Evolutionary conservation across 108 stramenopile species (phyloP).

Genomic region (Cylindrotheca fusiformis): DNA sequence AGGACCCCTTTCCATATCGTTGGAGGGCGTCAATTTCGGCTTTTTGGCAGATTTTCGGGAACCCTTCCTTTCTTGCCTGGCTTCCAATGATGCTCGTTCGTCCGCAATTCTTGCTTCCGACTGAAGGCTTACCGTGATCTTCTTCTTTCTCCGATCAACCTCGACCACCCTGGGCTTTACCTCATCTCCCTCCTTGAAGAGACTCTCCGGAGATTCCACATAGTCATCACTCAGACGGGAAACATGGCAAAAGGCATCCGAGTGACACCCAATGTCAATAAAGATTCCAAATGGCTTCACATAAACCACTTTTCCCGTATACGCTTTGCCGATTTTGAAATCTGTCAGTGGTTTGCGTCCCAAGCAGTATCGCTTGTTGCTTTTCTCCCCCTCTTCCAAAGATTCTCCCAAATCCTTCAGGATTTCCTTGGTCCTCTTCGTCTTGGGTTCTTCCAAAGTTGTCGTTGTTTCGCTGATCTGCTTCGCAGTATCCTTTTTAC

Average conservation of each 20-base stretch:
- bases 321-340: conserved; percentile 55
- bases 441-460: conserved; percentile 17
- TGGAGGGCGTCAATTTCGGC: not conserved
- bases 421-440: conserved; percentile 7
- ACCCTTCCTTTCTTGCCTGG: conserved; percentile 27
- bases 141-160: conserved; percentile 71
- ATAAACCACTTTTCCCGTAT: conserved; percentile 74
- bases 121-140: conserved; percentile 77
- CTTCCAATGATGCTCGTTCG: conserved; percentile 42
- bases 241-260: conserved; percentile 86
- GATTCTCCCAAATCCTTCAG: conserved; percentile 6
- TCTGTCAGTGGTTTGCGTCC: conserved; percentile 89
- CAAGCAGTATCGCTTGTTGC: conserved; percentile 68
- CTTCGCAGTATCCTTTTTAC: conserved; percentile 34
- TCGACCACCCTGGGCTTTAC: conserved; percentile 65
- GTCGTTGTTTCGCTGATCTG: conserved; percentile 31
- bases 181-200: conserved; percentile 61
- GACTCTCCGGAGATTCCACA: conserved; percentile 51
- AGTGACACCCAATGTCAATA: conserved; percentile 83
- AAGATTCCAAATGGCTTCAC: conserved; percentile 86
- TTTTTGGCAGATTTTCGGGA: conserved; percentile 6
- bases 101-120: conserved; percentile 52
- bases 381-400: not conserved
- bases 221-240: conserved; percentile 72
- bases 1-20: not conserved